These are phyloP conservation scores for Aspergillus sp. DNA, from an alignment of 2,329 filamentous ascomycete genomes.

Conservation along the genomic window DNA sequence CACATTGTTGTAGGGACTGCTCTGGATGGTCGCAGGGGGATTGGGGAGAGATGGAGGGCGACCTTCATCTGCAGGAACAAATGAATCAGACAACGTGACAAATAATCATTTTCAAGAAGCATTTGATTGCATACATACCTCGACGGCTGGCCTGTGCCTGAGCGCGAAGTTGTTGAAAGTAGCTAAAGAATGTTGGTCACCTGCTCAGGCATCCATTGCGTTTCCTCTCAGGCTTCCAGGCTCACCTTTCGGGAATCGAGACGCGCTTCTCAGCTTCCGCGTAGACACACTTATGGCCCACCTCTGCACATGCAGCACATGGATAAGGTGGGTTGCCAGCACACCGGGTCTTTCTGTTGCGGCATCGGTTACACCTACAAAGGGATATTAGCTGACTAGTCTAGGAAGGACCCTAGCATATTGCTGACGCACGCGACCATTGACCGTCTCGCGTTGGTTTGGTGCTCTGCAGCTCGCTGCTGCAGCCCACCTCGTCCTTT, in stretches of 20 bases:
- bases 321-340: constrained; percentile 37
- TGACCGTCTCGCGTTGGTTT: constrained; percentile 23
- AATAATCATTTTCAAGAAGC: too few relatives aligned
- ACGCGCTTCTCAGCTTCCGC: constrained; percentile 40
- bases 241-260: constrained; percentile 39
- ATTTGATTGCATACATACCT: constrained; percentile 7
- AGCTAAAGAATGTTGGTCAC: constrained; percentile 21
- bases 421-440: constrained; percentile 30
- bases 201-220: neutral
- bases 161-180: constrained; percentile 37
- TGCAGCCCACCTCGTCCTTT: constrained; percentile 12
- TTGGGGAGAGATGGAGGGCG: constrained; percentile 6
- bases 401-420: neutral
- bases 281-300: constrained; percentile 35
- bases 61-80: neutral
- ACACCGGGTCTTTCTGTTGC: constrained; percentile 39
- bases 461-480: constrained; percentile 22
- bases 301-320: constrained; percentile 38
- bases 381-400: neutral
- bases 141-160: constrained; percentile 27
- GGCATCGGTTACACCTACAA: constrained; percentile 40
- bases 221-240: neutral
- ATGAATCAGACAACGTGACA: neutral
- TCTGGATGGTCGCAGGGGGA: constrained; percentile 16
- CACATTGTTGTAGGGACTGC: constrained; percentile 21